Conservation (phyloP, 2,329 filamentous ascomycete genomes). For the Neofusicoccum parvum region DNA sequence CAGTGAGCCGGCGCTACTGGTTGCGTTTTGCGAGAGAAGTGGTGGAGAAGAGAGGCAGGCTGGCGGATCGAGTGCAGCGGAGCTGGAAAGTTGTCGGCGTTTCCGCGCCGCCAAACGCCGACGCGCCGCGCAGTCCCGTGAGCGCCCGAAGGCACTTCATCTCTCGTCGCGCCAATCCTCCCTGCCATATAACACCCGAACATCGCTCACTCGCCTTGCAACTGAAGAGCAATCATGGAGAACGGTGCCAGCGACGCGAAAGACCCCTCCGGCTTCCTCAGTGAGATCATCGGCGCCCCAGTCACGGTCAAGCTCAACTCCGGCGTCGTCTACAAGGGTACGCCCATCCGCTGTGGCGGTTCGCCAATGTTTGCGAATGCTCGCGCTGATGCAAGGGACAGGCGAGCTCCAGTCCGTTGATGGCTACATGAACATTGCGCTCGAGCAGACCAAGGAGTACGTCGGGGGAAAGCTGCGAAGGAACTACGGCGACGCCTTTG, state of each 20-base stretch:
- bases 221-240: slow-evolving; percentile 62
- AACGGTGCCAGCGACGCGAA: slow-evolving; percentile 77
- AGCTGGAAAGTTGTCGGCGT: slow-evolving; percentile 18
- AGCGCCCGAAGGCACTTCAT: slow-evolving; percentile 1
- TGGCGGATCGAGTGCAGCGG: neutral
- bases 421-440: slow-evolving; percentile 99
- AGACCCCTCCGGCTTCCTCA: slow-evolving; percentile 90
- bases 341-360: neutral
- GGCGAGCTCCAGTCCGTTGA: slow-evolving; percentile 96
- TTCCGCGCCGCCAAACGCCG: slow-evolving; percentile 14
- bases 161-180: neutral
- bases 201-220: neutral
- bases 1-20: no score
- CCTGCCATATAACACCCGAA: neutral
- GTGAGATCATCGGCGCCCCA: slow-evolving; percentile 89
- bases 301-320: slow-evolving; percentile 98
- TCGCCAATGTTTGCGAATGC: neutral
- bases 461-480: slow-evolving; percentile 81
- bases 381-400: slow-evolving; percentile 40
- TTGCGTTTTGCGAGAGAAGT: neutral
- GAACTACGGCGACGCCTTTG: slow-evolving; percentile 91
- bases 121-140: slow-evolving; percentile 18
- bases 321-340: slow-evolving; percentile 97
- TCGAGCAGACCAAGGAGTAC: slow-evolving; percentile 92
- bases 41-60: neutral